phyloP scores from a whole-genome alignment of 805 yeast genomes.

The Ogataea degrootiae region DNA sequence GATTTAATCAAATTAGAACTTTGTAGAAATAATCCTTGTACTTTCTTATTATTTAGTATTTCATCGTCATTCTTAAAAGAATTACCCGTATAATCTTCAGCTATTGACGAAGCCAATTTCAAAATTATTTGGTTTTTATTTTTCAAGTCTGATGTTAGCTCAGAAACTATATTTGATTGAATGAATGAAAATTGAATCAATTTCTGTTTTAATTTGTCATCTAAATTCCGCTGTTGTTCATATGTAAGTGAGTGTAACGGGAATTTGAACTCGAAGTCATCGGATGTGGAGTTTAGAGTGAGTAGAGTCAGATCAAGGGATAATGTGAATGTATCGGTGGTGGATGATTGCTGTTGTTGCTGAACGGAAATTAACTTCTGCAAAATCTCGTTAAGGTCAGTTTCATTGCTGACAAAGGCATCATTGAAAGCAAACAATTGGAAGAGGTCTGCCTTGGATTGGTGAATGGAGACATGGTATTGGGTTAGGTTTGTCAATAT shows the following conservation, averaged over 20 bases:
- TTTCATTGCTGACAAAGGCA: background rate
- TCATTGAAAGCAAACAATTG: background rate
- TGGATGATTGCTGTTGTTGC: too few relatives aligned
- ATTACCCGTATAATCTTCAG: slow-evolving; percentile 17
- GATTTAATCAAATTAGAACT: slow-evolving; percentile 13
- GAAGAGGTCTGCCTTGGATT: background rate
- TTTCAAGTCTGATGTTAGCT: slow-evolving; percentile 11
- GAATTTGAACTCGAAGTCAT: slow-evolving; percentile 11
- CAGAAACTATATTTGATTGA: slow-evolving; percentile 8
- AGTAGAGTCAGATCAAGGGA: background rate
- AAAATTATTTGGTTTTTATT: slow-evolving; percentile 20
- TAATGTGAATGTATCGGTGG: background rate
- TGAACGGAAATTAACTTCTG: background rate
- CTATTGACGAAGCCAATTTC: slow-evolving; percentile 17
- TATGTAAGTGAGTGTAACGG: slow-evolving; percentile 2
- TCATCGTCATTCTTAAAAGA: slow-evolving; percentile 13
- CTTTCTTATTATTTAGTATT: slow-evolving; percentile 14
- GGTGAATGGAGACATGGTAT: background rate
- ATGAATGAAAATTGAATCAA: slow-evolving; percentile 8
- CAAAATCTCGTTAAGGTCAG: background rate
- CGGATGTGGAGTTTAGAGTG: background rate
- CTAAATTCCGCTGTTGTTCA: background rate
- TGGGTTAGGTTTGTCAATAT: background rate
- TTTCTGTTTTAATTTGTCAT: background rate
- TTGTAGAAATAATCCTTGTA: slow-evolving; percentile 13